Conservation (phyloP, 2,329 filamentous ascomycete species). For the Claviceps citrina region DNA sequence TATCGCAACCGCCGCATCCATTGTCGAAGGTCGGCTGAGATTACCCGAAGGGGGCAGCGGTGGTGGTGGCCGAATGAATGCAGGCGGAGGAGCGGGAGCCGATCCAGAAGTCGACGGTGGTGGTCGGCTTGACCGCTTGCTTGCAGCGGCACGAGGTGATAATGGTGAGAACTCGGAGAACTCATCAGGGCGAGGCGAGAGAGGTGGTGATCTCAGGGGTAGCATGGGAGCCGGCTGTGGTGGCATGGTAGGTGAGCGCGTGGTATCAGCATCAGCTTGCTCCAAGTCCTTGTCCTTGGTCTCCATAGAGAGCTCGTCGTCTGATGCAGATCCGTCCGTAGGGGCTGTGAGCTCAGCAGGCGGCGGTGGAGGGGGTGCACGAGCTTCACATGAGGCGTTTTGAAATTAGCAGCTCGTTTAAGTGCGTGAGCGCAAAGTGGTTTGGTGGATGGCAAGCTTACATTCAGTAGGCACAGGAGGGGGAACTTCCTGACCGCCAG, state of each 20-base stretch:
- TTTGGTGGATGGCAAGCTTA: constrained; percentile 23
- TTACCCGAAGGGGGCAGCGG: constrained; percentile 36
- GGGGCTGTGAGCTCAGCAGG: constrained; percentile 44
- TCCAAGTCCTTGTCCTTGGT: constrained; percentile 24
- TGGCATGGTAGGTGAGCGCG: constrained; percentile 27
- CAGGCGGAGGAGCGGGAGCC: constrained; percentile 29
- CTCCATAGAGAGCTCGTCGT: constrained; percentile 62
- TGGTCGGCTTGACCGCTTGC: constrained; percentile 39
- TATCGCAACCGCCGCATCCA: constrained; percentile 32
- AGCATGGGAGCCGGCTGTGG: constrained; percentile 17
- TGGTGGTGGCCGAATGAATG: constrained; percentile 47
- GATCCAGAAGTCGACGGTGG: constrained; percentile 46
- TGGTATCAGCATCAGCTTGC: constrained; percentile 21
- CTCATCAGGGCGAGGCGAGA: constrained; percentile 22
- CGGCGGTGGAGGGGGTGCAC: constrained; percentile 41
- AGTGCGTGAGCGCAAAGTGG: neutral
- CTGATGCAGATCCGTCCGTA: constrained; percentile 69
- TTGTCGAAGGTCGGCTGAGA: constrained; percentile 43
- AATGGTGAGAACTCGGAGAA: constrained; percentile 27
- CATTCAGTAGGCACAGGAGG: constrained; percentile 45
- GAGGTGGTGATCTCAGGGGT: constrained; percentile 19
- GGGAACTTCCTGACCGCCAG: constrained; percentile 36
- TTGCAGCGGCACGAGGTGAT: constrained; percentile 26
- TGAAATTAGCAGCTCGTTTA: neutral
- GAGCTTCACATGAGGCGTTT: constrained; percentile 32